These are phyloP conservation scores for Beta corolliflora DNA, from an alignment of 179 eudicot genomes.

Conservation along the genomic window DNA sequence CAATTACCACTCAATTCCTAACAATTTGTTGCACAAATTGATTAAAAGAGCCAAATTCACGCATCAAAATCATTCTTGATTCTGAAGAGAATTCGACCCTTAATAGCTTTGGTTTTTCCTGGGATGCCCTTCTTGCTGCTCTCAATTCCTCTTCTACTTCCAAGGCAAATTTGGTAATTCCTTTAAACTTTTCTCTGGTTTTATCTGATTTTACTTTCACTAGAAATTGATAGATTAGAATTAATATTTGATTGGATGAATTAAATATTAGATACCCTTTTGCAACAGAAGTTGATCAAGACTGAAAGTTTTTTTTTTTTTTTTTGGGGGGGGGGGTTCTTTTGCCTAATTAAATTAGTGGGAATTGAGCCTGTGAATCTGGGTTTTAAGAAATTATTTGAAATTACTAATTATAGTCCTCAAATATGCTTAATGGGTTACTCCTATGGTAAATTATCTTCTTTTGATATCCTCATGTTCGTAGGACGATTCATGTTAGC, in stretches of 20 bases:
- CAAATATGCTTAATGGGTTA: no score
- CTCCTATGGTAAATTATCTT: no score
- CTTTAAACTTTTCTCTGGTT: not conserved
- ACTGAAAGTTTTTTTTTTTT: no score
- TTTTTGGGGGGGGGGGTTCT: no score
- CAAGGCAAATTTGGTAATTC: slow-evolving; percentile 28
- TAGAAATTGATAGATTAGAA: no score
- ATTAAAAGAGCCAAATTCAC: slow-evolving; percentile 36
- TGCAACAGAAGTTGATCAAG: not conserved
- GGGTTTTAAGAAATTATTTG: not conserved
- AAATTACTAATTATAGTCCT: not conserved
- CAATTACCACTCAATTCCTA: slow-evolving; percentile 24
- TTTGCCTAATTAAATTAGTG: not conserved
- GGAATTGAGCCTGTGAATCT: not conserved
- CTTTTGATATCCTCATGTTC: not conserved
- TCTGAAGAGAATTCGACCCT: slow-evolving; percentile 26
- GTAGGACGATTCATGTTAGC: no score
- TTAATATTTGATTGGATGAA: not conserved
- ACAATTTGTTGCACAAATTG: slow-evolving; percentile 32
- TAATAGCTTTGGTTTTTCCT: slow-evolving; percentile 29
- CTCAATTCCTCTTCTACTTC: slow-evolving; percentile 22
- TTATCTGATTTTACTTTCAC: not conserved
- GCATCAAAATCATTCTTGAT: slow-evolving; percentile 40
- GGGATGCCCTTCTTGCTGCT: slow-evolving; percentile 25
- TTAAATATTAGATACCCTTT: not conserved